Conservation (phyloP, 2,329 filamentous ascomycete genomes). For the Colletotrichum musicola region DNA sequence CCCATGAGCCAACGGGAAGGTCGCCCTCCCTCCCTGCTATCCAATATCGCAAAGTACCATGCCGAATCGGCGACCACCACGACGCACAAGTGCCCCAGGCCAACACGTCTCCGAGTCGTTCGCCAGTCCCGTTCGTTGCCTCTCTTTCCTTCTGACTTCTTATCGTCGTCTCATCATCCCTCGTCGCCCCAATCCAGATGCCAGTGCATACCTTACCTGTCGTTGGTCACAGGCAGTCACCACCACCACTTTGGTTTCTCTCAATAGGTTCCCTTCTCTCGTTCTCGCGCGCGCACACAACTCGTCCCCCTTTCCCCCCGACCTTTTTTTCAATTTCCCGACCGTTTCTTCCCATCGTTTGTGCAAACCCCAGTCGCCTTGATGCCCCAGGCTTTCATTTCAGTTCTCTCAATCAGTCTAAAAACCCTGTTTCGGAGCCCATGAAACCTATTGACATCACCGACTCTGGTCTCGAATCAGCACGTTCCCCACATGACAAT, state of each 20-base stretch:
- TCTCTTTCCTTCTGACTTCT: not conserved
- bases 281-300: not conserved
- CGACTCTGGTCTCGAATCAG: slow-evolving; percentile 29
- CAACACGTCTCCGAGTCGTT: slow-evolving; percentile 1
- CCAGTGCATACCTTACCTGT: slow-evolving; percentile 4
- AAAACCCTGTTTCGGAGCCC: slow-evolving; percentile 20
- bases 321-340: not conserved
- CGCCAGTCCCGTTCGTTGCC: not conserved
- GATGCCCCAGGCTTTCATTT: slow-evolving; percentile 10
- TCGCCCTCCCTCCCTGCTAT: slow-evolving; percentile 12
- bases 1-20: slow-evolving; percentile 25
- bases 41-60: slow-evolving; percentile 26
- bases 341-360: not conserved
- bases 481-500: slow-evolving; percentile 16
- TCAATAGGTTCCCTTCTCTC: no score
- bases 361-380: not conserved
- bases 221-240: slow-evolving; percentile 4
- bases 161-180: slow-evolving; percentile 3
- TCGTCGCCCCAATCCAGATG: slow-evolving; percentile 5
- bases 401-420: not conserved
- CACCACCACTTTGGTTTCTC: not conserved
- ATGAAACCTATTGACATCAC: slow-evolving; percentile 37
- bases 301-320: not conserved
- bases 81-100: slow-evolving; percentile 31
- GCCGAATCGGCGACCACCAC: slow-evolving; percentile 21